Evolutionary conservation across 768 basidiomycete species (phyloP).

Genomic region (Pulveroboletus sp.): DNA sequence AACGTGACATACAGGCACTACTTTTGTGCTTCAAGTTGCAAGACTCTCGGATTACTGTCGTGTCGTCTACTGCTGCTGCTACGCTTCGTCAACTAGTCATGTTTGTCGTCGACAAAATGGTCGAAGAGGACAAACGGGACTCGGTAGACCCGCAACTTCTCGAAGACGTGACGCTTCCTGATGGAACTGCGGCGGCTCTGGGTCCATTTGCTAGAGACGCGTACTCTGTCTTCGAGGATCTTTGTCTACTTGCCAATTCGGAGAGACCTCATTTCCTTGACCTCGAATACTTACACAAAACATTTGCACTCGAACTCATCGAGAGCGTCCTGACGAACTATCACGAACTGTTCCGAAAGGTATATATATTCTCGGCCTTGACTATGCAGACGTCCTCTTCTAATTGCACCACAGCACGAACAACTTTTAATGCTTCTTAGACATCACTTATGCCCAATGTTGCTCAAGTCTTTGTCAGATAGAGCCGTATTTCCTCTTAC

Average conservation of each 20-base stretch:
- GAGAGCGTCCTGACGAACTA: constrained; percentile 96
- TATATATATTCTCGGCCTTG: constrained; percentile 27
- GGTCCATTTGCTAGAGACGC: constrained; percentile 81
- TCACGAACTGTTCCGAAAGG: constrained; percentile 80
- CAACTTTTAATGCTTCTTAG: constrained; percentile 85
- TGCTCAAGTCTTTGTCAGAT: constrained; percentile 84
- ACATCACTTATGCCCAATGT: constrained; percentile 86
- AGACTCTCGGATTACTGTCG: constrained; percentile 93
- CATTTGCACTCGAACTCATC: constrained; percentile 94
- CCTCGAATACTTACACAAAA: constrained; percentile 81
- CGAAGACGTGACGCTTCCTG: constrained; percentile 57
- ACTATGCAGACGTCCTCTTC: not conserved
- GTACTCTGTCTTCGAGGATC: constrained; percentile 86
- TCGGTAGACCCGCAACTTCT: constrained; percentile 11
- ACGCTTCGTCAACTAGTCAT: constrained; percentile 95
- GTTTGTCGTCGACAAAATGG: constrained; percentile 96
- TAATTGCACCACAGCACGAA: constrained; percentile 50
- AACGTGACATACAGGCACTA: constrained; percentile 59
- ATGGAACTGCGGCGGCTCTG: constrained; percentile 61
- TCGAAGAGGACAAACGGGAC: constrained; percentile 63
- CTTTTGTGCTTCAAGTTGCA: constrained; percentile 94
- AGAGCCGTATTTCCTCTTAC: constrained; percentile 82
- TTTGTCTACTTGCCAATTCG: constrained; percentile 84
- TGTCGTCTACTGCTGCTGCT: constrained; percentile 95
- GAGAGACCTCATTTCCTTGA: constrained; percentile 81